Percentiles rank a stretch among this genome's conserved stretches.
Evolutionary conservation across 805 yeast species (phyloP).

Genomic region (Dipodascus albidus): DNA sequence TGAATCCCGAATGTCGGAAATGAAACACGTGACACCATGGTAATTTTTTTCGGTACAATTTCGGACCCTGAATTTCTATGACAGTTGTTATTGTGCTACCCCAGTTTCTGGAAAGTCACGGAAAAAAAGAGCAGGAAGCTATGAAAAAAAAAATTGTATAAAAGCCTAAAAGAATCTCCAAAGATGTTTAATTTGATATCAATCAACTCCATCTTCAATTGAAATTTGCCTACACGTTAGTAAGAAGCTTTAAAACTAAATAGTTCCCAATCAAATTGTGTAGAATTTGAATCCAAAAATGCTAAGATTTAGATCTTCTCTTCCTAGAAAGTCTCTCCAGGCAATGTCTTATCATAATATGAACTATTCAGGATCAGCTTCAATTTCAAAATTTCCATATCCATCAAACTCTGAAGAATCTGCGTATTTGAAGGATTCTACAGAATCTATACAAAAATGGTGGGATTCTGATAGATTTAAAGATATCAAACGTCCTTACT

Average conservation of each 20-base stretch:
- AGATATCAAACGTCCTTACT: slow-evolving; percentile 36
- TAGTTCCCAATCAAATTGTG: no score
- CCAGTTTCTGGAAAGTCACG: background rate
- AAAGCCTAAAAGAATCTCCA: background rate
- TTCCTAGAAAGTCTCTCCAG: background rate
- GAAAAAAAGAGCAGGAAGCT: no score
- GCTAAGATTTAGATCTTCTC: background rate
- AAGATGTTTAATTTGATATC: no score
- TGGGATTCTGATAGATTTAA: slow-evolving; percentile 34
- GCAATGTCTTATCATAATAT: background rate
- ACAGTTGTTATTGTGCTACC: background rate
- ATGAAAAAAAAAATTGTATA: background rate
- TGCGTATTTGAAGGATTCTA: slow-evolving; percentile 21
- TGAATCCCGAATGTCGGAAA: background rate
- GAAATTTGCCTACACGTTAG: no score
- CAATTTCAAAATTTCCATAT: slow-evolving; percentile 17
- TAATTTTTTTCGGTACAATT: background rate
- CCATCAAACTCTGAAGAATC: slow-evolving; percentile 21
- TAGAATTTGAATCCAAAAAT: no score
- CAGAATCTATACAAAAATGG: slow-evolving; percentile 30
- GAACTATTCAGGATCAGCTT: background rate
- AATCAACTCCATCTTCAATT: no score
- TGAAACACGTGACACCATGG: background rate
- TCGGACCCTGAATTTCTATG: background rate
- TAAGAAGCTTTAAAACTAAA: no score